Base-by-base conservation (phyloP, 2,329 filamentous ascomycete species). In the Phoma sp. region DNA sequence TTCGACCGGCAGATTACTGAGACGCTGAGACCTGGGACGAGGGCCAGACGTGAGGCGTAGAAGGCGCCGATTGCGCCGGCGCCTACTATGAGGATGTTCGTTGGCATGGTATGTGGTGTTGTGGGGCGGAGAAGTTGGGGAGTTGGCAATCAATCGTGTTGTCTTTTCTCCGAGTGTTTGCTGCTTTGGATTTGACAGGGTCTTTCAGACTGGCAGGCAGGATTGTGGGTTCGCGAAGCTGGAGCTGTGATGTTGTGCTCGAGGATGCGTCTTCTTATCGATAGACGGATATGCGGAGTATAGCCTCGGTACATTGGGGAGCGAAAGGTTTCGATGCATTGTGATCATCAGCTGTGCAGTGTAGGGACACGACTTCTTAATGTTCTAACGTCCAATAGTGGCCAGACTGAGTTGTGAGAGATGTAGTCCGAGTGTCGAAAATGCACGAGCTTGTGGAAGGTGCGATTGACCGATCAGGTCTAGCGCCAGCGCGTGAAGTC, bases 1-100 rank as follows among this genome's bases (percentile, higher is more conserved):
- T 91, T 91, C 36, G 88, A 90, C 43, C 89, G 84, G 59, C 88
- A 90, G 48, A 90, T 85, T 39, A 90, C 83, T 4, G 88, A 90
- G 44, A 89, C 85, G 52, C 82, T 77, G 36, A 86, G 77, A 50
- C 83, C 80, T 2, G 67, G 61, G 8, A 84, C 83, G 62, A 83
- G 78, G 62, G 89, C 86, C 13, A 90, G 79, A 22, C 88, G 80
- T 6, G 87, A 89, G 41, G 86, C 87, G 65, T 89, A 90, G 77
- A 90, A 90, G 50, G 86, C 88, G 50, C 88, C 88, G 37, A 90
- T 86, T 57, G 88, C 87, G 60, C 87, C 88, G 22, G 87, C 87
- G 68, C 88, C 87, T 54, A 89, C 83, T 61, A 90, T 86, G 52
- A 89, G 80, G 51, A 89, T 77, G 59, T 86, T 80, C 24, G 81